Percentiles rank a stretch among this genome's conserved stretches.
Conservation (phyloP, 139 green algal genomes). For the Picochlorum sp. region DNA sequence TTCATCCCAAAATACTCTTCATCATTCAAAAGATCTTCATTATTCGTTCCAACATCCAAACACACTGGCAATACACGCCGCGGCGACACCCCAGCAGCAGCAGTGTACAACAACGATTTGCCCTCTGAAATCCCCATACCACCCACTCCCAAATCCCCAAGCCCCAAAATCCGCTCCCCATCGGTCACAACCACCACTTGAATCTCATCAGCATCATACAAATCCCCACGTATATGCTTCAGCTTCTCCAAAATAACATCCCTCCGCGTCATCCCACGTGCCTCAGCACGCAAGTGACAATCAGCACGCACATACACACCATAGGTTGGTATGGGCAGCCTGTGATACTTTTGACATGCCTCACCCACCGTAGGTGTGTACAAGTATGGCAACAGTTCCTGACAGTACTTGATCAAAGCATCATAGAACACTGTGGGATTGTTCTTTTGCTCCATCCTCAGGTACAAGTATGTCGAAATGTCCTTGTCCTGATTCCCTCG, state of each 20-base stretch:
- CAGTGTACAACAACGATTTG: conserved; percentile 40
- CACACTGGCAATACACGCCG: conserved; percentile 61
- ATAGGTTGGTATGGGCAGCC: conserved; percentile 29
- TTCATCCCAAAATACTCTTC: conserved; percentile 58
- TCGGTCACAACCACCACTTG: conserved; percentile 51
- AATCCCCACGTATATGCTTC: conserved; percentile 16
- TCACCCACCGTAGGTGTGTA: conserved; percentile 95
- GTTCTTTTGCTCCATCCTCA: conserved; percentile 4
- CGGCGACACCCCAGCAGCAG: conserved; percentile 38
- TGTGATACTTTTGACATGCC: conserved; percentile 72
- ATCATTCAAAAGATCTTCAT: conserved; percentile 60
- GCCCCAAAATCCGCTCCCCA: conserved; percentile 55
- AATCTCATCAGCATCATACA: conserved; percentile 27
- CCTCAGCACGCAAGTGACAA: background rate
- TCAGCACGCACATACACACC: conserved; percentile 25
- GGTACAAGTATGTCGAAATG: background rate
- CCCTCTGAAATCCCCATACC: conserved; percentile 39
- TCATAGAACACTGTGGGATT: conserved; percentile 53
- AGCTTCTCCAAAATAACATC: conserved; percentile 27
- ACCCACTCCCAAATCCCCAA: conserved; percentile 53
- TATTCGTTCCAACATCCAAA: conserved; percentile 88
- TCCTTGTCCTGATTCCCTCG: background rate
- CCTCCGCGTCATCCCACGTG: background rate
- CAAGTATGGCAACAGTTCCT: conserved; percentile 71
- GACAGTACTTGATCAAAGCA: conserved; percentile 47